A percentile compares a stretch with the other conserved stretches of the same genome.
Evolutionary conservation across 2,329 filamentous ascomycete genomes (phyloP).

Genomic region (Penicillium sp.): DNA sequence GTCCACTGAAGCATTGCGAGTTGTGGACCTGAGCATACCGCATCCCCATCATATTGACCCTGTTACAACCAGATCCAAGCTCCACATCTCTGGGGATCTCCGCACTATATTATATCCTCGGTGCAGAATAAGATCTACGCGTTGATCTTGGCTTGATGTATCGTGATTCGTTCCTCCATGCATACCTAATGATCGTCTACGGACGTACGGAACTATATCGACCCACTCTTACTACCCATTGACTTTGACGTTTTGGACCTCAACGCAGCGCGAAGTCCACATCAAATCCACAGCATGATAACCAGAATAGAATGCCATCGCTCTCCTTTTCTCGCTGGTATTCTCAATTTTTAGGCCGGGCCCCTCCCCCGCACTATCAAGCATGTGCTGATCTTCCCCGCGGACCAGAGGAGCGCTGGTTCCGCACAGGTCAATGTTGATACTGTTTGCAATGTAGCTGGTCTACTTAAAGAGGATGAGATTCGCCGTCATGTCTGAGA

Average conservation of each 20-base stretch:
- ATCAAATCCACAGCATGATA: too few relatives aligned
- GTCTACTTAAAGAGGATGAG: background rate
- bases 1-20: background rate
- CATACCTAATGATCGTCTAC: background rate
- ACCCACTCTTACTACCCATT: background rate
- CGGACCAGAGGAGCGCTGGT: background rate
- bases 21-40: background rate
- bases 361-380: background rate
- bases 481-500: background rate
- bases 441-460: background rate
- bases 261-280: background rate
- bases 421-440: background rate
- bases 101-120: background rate
- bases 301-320: background rate
- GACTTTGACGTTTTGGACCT: background rate
- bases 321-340: background rate
- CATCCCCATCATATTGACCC: background rate
- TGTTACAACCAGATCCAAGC: background rate
- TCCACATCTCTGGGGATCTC: background rate
- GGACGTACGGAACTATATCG: background rate
- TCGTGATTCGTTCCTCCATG: background rate
- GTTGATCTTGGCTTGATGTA: conserved; percentile 4
- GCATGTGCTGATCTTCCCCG: conserved; percentile 1
- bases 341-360: conserved; percentile 1
- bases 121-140: background rate